Evolutionary conservation across 1,139 yeast genomes (phyloP), one percentile per base, ranked within the genome.

Genomic region (Suhomyces choctaworum): DNA sequence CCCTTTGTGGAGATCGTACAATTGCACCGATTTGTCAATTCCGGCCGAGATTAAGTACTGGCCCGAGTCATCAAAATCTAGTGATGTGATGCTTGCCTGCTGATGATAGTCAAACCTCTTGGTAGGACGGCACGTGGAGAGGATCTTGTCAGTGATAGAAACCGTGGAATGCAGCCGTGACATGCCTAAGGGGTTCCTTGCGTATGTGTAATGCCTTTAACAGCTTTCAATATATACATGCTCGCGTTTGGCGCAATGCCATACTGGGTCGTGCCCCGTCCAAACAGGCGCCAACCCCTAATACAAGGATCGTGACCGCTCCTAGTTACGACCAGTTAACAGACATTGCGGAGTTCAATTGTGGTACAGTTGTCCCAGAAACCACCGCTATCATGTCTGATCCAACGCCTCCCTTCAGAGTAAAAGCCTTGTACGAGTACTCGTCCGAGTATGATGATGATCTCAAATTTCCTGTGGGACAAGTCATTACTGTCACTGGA

Each of bases 61-160:
- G 4, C 98, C 98, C 6, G 85, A 70, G 48, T 84, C 94, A 55
- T 89, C 96, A 54, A 81, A 92, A 52, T 85, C 90, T 17, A 92
- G 59, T 15, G 96, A 85, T 4, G 96, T 87, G 9, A 89, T 76
- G 6, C 82, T 66, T 3, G 76, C 73, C 17, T 68, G 69, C 37
- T 75, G 70, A 48, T 80, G 85, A 48, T 76, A 71, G 34, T 73
- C 64, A 43, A 86, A 75, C 14, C 75, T 61, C 53, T 82, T 88
- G 25, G 73, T 64, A 29, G 81, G 87, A 43, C 63, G 59, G 51
- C 83, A 70, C 22, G 76, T 54, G 25, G 62, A 51, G 34, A 82
- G 55, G n/a, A 68, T 58, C 23, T 66, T 66, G 29, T 64, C 67
- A 10, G 68, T 63, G 34, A 80, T 52, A n/a, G 51, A 46, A 3